Conservation (phyloP, 257 asterid species). For the Penstemon eatonii region DNA sequence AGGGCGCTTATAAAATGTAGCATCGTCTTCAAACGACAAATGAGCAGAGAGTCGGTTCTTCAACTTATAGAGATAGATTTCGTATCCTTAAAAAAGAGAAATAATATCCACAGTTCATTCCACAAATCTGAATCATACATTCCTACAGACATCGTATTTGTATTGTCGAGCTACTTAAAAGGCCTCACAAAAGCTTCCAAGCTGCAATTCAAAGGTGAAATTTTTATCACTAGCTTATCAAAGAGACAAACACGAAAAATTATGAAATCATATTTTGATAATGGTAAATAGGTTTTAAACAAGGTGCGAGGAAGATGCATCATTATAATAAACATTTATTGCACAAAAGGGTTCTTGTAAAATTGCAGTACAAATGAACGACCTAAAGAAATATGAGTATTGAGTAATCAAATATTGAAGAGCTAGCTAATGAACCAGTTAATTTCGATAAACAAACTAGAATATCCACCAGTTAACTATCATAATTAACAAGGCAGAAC, state of each 20-base stretch:
- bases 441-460: background rate
- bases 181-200: constrained; percentile 54
- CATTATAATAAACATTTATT: too few relatives aligned
- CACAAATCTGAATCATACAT: too few relatives aligned
- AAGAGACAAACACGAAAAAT: background rate
- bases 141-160: too few relatives aligned
- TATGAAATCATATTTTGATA: background rate
- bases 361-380: background rate
- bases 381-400: background rate
- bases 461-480: background rate
- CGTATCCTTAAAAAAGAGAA: too few relatives aligned
- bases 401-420: background rate
- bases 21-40: too few relatives aligned
- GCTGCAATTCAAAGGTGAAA: constrained; percentile 36
- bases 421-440: background rate
- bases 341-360: background rate
- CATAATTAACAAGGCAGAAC: background rate
- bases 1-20: too few relatives aligned
- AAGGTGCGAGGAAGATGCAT: too few relatives aligned
- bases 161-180: background rate
- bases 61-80: too few relatives aligned
- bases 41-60: too few relatives aligned
- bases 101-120: too few relatives aligned
- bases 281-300: too few relatives aligned
- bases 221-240: background rate